phyloP scores from a whole-genome alignment of 768 basidiomycete genomes.

The Pholiota microspora region DNA sequence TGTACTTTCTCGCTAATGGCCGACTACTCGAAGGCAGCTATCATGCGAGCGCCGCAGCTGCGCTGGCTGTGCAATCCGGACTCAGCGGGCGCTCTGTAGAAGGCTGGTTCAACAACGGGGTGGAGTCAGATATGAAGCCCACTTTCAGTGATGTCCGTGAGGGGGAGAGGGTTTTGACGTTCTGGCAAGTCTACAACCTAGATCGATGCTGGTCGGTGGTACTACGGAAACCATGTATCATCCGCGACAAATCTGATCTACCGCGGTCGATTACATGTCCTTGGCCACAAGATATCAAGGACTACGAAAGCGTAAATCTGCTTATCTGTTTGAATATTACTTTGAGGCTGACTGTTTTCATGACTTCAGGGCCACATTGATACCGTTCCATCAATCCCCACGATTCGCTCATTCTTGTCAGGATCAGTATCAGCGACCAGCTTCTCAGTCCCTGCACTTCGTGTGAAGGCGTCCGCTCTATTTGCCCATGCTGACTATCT shows the following conservation, averaged over 20 bases:
- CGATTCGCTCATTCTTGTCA: constrained; percentile 60
- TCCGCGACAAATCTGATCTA: constrained; percentile 60
- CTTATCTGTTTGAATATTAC: constrained; percentile 8
- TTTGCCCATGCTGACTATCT: constrained; percentile 67
- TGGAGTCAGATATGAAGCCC: constrained; percentile 52
- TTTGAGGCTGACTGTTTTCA: constrained; percentile 10
- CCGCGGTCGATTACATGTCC: constrained; percentile 65
- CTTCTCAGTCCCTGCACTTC: constrained; percentile 63
- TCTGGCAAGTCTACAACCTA: constrained; percentile 82
- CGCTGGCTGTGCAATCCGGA: constrained; percentile 71
- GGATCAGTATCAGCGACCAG: constrained; percentile 54
- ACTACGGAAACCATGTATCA: constrained; percentile 62
- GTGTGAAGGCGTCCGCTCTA: constrained; percentile 75
- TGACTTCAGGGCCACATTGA: constrained; percentile 58
- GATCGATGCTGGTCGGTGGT: constrained; percentile 82
- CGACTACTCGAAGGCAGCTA: constrained; percentile 77
- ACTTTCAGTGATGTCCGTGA: constrained; percentile 58
- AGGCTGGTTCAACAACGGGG: constrained; percentile 32
- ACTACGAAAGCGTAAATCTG: constrained; percentile 62
- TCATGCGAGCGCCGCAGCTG: constrained; percentile 71
- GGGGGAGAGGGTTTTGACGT: constrained; percentile 70
- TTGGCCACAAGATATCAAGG: constrained; percentile 73
- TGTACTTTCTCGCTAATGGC: constrained; percentile 77
- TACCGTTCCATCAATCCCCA: constrained; percentile 50
- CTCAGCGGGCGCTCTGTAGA: constrained; percentile 47